Evolutionary conservation across 768 basidiomycete species (phyloP).

Genomic region (Phaeolepiota aurea): DNA sequence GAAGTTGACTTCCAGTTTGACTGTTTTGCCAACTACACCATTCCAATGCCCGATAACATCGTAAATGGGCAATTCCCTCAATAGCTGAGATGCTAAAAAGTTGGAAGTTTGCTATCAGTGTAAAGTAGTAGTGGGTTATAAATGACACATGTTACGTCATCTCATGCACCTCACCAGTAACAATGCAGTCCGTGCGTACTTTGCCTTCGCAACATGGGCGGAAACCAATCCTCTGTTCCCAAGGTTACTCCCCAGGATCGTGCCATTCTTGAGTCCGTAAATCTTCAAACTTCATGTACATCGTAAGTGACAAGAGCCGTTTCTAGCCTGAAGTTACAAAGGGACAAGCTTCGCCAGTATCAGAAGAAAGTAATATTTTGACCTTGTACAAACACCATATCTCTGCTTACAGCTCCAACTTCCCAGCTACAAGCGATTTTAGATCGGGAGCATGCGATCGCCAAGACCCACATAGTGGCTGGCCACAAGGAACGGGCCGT

Average conservation of each 20-base stretch:
- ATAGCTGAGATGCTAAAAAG: background rate
- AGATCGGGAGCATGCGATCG: slow-evolving; percentile 84
- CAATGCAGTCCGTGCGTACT: background rate
- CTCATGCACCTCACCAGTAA: background rate
- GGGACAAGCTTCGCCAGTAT: slow-evolving; percentile 93
- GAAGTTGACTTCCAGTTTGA: slow-evolving; percentile 58
- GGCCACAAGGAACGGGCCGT: slow-evolving; percentile 87
- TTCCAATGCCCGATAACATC: slow-evolving; percentile 30
- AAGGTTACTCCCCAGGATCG: slow-evolving; percentile 92
- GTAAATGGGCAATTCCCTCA: slow-evolving; percentile 24
- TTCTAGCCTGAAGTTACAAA: slow-evolving; percentile 84
- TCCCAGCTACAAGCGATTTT: slow-evolving; percentile 80
- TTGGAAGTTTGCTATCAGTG: background rate
- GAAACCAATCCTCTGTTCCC: slow-evolving; percentile 66
- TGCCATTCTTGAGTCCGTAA: slow-evolving; percentile 87
- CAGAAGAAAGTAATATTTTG: slow-evolving; percentile 70
- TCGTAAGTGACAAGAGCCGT: slow-evolving; percentile 5
- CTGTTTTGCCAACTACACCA: slow-evolving; percentile 45
- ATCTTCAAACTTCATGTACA: slow-evolving; percentile 6
- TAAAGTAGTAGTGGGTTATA: no score
- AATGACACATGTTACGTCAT: background rate
- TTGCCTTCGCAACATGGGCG: slow-evolving; percentile 48
- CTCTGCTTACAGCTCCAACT: slow-evolving; percentile 1
- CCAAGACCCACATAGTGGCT: slow-evolving; percentile 67
- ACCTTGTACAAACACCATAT: background rate